These are phyloP conservation scores for Chlamydomonas sp. DNA, from an alignment of 139 green algal species.

Conservation along the genomic window DNA sequence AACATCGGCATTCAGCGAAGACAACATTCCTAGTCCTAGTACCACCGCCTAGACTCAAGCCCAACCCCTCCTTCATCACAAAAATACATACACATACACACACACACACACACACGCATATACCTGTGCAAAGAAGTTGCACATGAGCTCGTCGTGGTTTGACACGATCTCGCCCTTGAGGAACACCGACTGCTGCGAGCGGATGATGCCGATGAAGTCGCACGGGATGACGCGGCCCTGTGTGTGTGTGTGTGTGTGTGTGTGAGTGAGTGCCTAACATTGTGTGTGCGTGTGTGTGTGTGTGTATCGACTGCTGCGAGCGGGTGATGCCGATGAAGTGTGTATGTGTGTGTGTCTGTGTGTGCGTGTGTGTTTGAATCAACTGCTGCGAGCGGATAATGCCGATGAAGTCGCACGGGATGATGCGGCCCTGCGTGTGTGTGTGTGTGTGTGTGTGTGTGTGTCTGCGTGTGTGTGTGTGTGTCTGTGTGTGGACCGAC, in stretches of 20 bases:
- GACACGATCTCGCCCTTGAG: constrained; percentile 90
- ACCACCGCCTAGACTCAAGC: too few species aligned
- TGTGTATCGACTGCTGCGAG: constrained; percentile 73
- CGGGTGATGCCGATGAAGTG: constrained; percentile 97
- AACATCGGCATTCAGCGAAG: too few species aligned
- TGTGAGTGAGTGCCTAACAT: too few species aligned
- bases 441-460: constrained; percentile 13
- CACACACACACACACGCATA: not conserved
- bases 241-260: constrained; percentile 32
- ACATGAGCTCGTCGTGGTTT: constrained; percentile 99
- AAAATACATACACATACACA: too few species aligned
- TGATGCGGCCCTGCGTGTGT: constrained; percentile 78
- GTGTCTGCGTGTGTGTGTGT: too few species aligned
- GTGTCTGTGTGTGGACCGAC: constrained; percentile 56
- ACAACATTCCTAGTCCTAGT: too few species aligned
- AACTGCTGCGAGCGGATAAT: constrained; percentile 81
- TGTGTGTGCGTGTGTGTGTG: too few species aligned
- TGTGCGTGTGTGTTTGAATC: constrained; percentile 30
- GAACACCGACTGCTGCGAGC: constrained; percentile 78
- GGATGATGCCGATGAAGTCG: constrained; percentile 97
- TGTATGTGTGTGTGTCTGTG: constrained; percentile 8
- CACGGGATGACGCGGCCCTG: constrained; percentile 89
- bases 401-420: constrained; percentile 98
- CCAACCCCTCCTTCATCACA: too few species aligned
- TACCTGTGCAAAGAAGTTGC: constrained; percentile 98